Evolutionary conservation across 352 stramenopile species (phyloP), one percentile per base, ranked within the genome.

Genomic region (Aphanomyces euteiches): DNA sequence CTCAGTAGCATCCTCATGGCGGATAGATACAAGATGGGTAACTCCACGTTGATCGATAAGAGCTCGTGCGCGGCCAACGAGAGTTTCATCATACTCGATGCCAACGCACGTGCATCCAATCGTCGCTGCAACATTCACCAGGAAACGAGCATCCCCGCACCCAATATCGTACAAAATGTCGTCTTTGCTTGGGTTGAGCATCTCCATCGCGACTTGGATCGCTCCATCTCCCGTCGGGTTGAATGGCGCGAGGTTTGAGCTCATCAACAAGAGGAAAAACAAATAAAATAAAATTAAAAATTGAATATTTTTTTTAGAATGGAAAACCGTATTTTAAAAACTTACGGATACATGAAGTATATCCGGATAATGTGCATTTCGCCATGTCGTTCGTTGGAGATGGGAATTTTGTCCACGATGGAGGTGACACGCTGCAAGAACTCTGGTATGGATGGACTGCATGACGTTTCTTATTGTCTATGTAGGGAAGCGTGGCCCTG

Each of bases 91-190:
- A 64, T 91, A 93, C 68, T 93, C 85, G n/a, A 93, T 79, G 10
- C 85, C 84, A 19, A 93, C 47, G 56, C 85, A 90, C 48, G 79
- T 91, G 72, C 15, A 66, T 28, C 17, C 47, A 47, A 8, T 19
- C 17, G 15, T 36, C 2, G 38, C 7, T 12, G 85, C 85, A 4
- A 82, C 83, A 39, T 85, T 74, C 15, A 91, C 77, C 3, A 94
- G 77, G 38, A 92, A 78, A 34, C 86, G 86, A 43, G 82, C 86
- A 64, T 94, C 86, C 13, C 86, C 86, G 41, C 86, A 94, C 66
- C 86, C 86, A 45, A 94, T 71, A 78, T 94, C 86, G 41, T 86
- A 90, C 48, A 94, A 67, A 40, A 89, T 75, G 72, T 94, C 86
- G 7, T 77, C 60, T 12, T 43, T 53, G 0, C 61, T 78, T 40